Evolutionary conservation across 2,329 filamentous ascomycete genomes (phyloP), one percentile per base, ranked within the genome.

Genomic region (Onygenales sp.): DNA sequence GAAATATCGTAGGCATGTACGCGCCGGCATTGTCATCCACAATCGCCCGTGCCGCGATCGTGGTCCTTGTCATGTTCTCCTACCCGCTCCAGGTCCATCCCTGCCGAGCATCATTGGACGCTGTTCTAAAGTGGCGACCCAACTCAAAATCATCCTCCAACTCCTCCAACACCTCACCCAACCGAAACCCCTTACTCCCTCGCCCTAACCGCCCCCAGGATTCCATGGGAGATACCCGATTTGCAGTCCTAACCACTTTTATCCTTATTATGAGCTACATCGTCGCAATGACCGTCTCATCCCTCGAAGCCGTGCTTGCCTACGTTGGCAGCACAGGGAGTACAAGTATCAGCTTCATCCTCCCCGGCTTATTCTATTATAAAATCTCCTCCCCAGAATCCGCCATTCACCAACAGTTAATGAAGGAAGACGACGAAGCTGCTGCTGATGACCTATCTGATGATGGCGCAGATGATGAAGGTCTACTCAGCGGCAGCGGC

Each of bases 351-450:
- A 95, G 88, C 57, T 98, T 98, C 67, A 97, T 98, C 59, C 78
- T 98, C 0, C 93, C 93, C 0, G 93, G 93, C 0, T 73, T 98
- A 3, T 98, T 98, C 70, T 98, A 97, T 71, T 98, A 97, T 74
- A 97, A 97, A 71, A 97, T 98, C 56, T 94, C 89, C 10, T 84
- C 88, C 27, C 93, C 93, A 0, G 86, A 95, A 52, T 92, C 88
- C 44, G 80, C 85, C 32, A 83, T 92, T 57, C 90, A 96, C 62
- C 92, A 95, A 67, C 82, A 86, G 11, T 75, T 97, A 8, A 76
- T 89, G 57, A 97, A 97, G 68, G 90, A 93, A 63, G 89, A 96
- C 59, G 93, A 97, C 62, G 85, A 87, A 48, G 77, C 77, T 0
- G 73, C 81, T 57, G 65, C 71, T 33, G 67, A 70, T 11, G 63